Base-by-base conservation (phyloP, 2,329 filamentous ascomycete genomes). In the Hawksworthiomyces lignivorus region DNA sequence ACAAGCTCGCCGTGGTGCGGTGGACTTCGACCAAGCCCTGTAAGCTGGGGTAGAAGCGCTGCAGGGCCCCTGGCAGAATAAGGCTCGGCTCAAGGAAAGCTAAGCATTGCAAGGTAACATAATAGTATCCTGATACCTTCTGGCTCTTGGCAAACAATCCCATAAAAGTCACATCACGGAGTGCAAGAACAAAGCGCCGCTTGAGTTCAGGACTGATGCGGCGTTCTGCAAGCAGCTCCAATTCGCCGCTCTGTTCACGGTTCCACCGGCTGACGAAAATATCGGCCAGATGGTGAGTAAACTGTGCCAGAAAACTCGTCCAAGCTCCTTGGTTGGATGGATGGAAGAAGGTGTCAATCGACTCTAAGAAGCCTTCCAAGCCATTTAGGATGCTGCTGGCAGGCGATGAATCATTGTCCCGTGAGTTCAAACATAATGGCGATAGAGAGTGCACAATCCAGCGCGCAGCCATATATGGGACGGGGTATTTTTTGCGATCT, bases 231-330 rank as follows among this genome's bases (percentile, higher is more conserved):
- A 90, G 89, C 2, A 90, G 77, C 33, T 94, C 84, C 64, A 95
- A 82, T 65, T 98, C 94, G 21, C 87, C 88, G 56, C 80, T 94
- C 58, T 85, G 83, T 63, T 98, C 92, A 39, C 90, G 80, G 58
- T 98, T 97, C 89, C 89, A 98, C 39, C 92, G 82, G 65, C 94
- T 92, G 32, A 98, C 87, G 60, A 98, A 98, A 54, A 94, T 89
- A 59, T 98, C 92, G 3, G 89, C 83, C 6, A 98, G 71, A 61
- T 94, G 95, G 59, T 89, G 89, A 5, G 92, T 86, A 41, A 98
- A 72, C 61, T 97, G 90, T 4, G 88, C 84, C 32, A 98, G 68
- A 50, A 90, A 84, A 54, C 80, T 87, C 2, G 90, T 94, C 92
- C 92, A 98, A 12, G 70, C 70, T 12, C 92, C 92, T 39, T 90